Base-by-base conservation (phyloP, 768 basidiomycete genomes). In the Psilocybe cyanescens region DNA sequence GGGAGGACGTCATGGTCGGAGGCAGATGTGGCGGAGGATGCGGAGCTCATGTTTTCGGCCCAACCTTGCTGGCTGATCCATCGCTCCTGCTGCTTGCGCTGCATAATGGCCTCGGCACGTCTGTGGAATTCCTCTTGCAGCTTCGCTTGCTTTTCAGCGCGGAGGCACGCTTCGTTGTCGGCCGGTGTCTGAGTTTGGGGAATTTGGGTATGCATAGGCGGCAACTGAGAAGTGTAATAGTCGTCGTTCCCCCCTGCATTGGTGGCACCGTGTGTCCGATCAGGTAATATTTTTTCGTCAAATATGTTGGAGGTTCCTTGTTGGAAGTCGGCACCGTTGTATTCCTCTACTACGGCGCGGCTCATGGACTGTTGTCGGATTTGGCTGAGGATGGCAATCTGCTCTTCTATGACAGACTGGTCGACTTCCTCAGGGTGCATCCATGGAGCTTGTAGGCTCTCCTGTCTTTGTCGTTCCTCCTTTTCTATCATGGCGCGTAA, bases 61-160 rank as follows among this genome's bases (percentile, higher is more conserved):
- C 60, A 55, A 29, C 55, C 46, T 17, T 47, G 35, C 35, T 54
- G 53, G 48, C 39, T 52, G 24, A 59, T 37, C 28, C 58, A 47
- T 7, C 54, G 29, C 55, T 60, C 54, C 16, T 57, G 54, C 5
- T 55, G 60, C 37, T 68, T 67, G 56, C 66, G 64, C 33, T 58
- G 57, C 29, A 64, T 51, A 29, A 72, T 70, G 7, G 62, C 69
- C 55, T 70, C 67, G 2, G 69, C 71, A 9, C 67, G 66, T 33
- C 61, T 60, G 33, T 62, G 65, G 58, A 70, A 72, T 46, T 70
- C 69, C 24, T 68, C 71, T 61, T 72, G 71, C 50, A 68, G 71
- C 29, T 60, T 54, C 51, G 60, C 61, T n/a, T 65, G 61, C n/a
- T 64, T 61, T 50, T 67, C 65, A 3, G 59, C 59, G 12, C 59